These are phyloP conservation scores for Termitomyces sp. DNA, from an alignment of 768 basidiomycete genomes.

Conservation along the genomic window DNA sequence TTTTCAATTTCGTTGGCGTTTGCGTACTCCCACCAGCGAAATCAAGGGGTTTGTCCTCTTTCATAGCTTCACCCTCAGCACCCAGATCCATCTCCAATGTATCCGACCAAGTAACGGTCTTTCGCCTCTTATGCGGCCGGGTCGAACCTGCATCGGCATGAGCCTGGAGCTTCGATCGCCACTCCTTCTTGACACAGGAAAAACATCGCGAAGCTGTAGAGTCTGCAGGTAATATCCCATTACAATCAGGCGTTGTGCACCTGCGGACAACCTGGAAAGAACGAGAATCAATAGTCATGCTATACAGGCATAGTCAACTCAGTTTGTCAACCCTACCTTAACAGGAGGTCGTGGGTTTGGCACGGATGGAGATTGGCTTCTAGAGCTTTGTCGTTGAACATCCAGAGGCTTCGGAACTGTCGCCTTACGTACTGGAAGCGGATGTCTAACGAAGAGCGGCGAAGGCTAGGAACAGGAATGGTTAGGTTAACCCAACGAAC, in stretches of 20 bases:
- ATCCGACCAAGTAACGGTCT: constrained; percentile 35
- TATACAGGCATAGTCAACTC: not conserved
- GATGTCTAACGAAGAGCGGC: not conserved
- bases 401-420: too few species aligned
- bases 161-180: constrained; percentile 10
- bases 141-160: not conserved
- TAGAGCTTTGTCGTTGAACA: not conserved
- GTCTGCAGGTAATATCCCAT: not conserved
- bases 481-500: not conserved
- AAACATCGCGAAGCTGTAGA: constrained; percentile 12
- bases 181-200: constrained; percentile 12
- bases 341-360: not conserved
- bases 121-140: constrained; percentile 11
- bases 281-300: not conserved
- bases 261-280: not conserved
- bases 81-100: constrained; percentile 3
- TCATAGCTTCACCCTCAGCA: not conserved
- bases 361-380: too few species aligned
- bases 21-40: not conserved
- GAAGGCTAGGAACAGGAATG: not conserved
- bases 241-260: constrained; percentile 13
- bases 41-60: not conserved
- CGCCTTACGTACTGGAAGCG: not conserved
- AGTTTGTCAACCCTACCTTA: not conserved
- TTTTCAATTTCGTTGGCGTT: not conserved